These are phyloP conservation scores for Dendrobium nobile DNA, from an alignment of 106 monocot genomes.

Conservation along the genomic window DNA sequence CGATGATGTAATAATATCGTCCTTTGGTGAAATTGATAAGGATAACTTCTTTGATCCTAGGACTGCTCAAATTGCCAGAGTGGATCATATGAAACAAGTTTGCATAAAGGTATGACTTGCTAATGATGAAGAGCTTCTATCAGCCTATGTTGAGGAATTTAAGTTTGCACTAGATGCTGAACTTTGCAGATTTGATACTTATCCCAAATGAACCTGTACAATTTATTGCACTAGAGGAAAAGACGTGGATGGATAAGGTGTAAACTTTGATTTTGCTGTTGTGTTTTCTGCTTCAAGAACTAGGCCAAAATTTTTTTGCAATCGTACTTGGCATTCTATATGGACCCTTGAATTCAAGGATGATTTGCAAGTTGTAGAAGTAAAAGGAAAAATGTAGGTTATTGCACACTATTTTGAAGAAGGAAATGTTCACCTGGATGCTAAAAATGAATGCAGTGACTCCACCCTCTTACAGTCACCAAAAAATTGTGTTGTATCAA, in stretches of 20 bases:
- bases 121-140: conserved; percentile 83
- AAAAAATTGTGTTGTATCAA: too few relatives aligned
- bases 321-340: conserved; percentile 85
- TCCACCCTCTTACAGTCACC: conserved; percentile 59
- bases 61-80: conserved; percentile 83
- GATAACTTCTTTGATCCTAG: conserved; percentile 77
- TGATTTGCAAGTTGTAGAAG: conserved; percentile 58
- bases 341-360: conserved; percentile 84
- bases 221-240: conserved; percentile 89
- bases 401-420: conserved; percentile 95
- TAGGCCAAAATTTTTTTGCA: conserved; percentile 92
- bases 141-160: conserved; percentile 77
- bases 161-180: conserved; percentile 76
- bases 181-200: conserved; percentile 74
- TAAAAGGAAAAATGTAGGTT: conserved; percentile 86
- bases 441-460: conserved; percentile 69
- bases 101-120: conserved; percentile 81
- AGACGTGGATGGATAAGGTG: conserved; percentile 68
- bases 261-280: conserved; percentile 58
- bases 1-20: conserved; percentile 71
- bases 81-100: conserved; percentile 82
- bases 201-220: conserved; percentile 71
- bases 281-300: conserved; percentile 77
- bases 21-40: conserved; percentile 63
- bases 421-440: conserved; percentile 93